Conservation (phyloP, 306 rosid genomes). For the Acacia crassicarpa region DNA sequence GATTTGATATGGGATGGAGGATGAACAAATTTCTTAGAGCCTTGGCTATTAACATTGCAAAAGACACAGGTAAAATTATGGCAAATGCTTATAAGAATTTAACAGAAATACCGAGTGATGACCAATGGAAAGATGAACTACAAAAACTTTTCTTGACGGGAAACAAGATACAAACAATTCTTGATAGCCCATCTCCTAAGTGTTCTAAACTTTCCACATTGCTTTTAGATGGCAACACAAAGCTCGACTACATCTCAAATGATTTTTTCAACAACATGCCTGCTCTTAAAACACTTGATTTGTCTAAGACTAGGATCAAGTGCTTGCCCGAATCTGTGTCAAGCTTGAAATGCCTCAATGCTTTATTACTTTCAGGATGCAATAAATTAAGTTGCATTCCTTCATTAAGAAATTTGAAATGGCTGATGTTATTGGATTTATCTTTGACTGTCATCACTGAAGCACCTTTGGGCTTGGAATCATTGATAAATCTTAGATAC, state of each 20-base stretch:
- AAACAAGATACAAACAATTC: background rate
- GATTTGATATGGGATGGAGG: fast-evolving
- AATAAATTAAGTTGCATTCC: background rate
- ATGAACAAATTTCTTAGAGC: background rate
- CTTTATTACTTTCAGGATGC: slow-evolving; percentile 17
- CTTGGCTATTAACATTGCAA: background rate
- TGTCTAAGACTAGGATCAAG: slow-evolving; percentile 12
- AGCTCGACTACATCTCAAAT: background rate
- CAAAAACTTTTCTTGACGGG: background rate
- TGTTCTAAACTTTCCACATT: background rate
- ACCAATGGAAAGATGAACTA: background rate
- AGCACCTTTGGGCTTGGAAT: background rate
- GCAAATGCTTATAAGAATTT: background rate
- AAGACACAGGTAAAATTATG: background rate
- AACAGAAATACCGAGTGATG: background rate
- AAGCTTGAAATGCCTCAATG: slow-evolving; percentile 15
- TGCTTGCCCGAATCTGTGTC: slow-evolving; percentile 22
- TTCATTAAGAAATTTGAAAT: background rate
- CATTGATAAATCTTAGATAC: background rate
- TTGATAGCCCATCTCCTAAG: background rate
- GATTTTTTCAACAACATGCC: background rate
- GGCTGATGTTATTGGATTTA: slow-evolving; percentile 22
- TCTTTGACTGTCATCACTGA: background rate
- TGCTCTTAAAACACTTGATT: background rate
- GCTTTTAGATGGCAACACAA: background rate